phyloP scores from a whole-genome alignment of 768 basidiomycete genomes.

The Strobilomyces dryophilus region DNA sequence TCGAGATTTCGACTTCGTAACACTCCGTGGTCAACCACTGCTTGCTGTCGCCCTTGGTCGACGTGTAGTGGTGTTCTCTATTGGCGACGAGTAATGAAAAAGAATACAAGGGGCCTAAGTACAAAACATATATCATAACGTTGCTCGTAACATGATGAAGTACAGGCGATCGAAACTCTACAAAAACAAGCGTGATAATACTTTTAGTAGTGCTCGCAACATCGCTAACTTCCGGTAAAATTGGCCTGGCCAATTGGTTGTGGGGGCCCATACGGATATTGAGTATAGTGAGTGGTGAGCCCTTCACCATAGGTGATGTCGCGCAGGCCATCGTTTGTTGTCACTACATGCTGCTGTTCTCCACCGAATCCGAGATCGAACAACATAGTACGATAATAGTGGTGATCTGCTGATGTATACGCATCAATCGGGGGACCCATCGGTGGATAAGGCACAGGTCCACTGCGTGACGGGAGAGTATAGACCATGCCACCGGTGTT shows the following conservation, averaged over 20 bases:
- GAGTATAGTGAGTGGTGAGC: conserved; percentile 33
- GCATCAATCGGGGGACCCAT: conserved; percentile 30
- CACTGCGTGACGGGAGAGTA: conserved; percentile 9
- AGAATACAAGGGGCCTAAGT: conserved; percentile 13
- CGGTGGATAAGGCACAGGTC: conserved; percentile 19
- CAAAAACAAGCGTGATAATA: background rate
- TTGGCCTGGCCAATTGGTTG: conserved; percentile 22
- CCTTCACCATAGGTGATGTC: conserved; percentile 30
- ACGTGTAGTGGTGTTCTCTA: conserved; percentile 55
- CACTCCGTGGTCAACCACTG: conserved; percentile 53
- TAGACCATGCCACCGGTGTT: conserved; percentile 15
- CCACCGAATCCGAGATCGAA: conserved; percentile 66
- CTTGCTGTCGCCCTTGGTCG: conserved; percentile 66
- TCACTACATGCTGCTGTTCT: conserved; percentile 24
- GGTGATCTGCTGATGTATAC: conserved; percentile 49
- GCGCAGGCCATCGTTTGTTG: conserved; percentile 24
- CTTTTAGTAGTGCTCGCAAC: background rate
- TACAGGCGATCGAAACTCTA: conserved; percentile 6
- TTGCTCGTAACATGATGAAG: conserved; percentile 8
- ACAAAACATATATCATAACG: conserved; percentile 21
- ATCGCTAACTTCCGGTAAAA: conserved; percentile 20
- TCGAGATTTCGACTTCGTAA: conserved; percentile 75
- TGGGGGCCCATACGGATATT: conserved; percentile 29
- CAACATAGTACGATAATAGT: conserved; percentile 75
- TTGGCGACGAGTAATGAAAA: conserved; percentile 50